phyloP scores from a whole-genome alignment of 1,139 yeast genomes.

The Suhomyces chickasaworum region DNA sequence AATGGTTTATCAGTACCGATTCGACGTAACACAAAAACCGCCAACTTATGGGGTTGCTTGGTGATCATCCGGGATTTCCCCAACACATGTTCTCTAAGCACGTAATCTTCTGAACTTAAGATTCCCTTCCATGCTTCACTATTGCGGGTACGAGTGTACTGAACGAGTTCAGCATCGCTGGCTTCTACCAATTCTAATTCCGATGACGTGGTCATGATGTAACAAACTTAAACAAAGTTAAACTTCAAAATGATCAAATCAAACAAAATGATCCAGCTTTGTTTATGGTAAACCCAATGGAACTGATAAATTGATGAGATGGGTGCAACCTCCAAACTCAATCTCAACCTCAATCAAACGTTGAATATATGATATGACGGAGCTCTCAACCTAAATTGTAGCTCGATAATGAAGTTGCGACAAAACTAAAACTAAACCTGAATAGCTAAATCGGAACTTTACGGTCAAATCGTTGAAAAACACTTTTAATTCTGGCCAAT shows the following conservation, averaged over 20 bases:
- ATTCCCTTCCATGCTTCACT: conserved; percentile 56
- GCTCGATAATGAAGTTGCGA: neutral
- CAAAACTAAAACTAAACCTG: neutral
- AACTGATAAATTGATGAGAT: too few species aligned
- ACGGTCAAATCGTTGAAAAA: too few species aligned
- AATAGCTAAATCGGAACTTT: neutral
- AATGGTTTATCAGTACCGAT: conserved; percentile 26
- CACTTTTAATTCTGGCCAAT: neutral
- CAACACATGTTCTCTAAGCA: conserved; percentile 50
- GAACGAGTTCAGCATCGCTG: conserved; percentile 34
- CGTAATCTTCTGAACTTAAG: conserved; percentile 49
- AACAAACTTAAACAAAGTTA: too few species aligned
- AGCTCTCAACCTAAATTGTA: conserved; percentile 1
- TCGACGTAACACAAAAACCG: conserved; percentile 33
- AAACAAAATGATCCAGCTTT: too few species aligned
- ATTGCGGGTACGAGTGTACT: conserved; percentile 52
- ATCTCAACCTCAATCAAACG: too few species aligned
- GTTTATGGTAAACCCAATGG: too few species aligned
- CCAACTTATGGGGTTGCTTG: conserved; percentile 24
- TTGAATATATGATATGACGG: neutral
- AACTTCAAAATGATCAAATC: too few species aligned
- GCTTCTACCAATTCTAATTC: conserved; percentile 16
- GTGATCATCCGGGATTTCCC: conserved; percentile 38
- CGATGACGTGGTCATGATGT: conserved; percentile 8
- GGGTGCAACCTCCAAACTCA: conserved; percentile 1